phyloP scores from a whole-genome alignment of 108 stramenopile genomes.

The Fragilariopsis cylindrus region DNA sequence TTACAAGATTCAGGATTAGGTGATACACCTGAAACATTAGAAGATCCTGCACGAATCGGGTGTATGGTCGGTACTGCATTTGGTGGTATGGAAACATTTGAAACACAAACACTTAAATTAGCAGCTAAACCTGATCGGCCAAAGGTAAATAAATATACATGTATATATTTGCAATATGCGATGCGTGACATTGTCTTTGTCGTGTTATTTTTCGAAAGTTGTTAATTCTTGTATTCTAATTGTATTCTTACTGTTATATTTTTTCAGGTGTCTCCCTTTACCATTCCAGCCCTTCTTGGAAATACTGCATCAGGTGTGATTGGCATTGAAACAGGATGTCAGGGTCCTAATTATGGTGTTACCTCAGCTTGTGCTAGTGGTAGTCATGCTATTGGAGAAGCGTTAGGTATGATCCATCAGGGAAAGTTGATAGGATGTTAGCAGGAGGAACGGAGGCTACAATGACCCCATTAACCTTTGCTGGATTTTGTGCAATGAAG shows the following conservation, averaged over 20 bases:
- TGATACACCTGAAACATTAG: slow-evolving; percentile 77
- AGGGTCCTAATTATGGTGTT: slow-evolving; percentile 95
- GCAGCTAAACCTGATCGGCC: slow-evolving; percentile 77
- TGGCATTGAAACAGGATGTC: slow-evolving; percentile 86
- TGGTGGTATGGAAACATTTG: slow-evolving; percentile 94
- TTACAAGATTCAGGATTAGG: slow-evolving; percentile 85
- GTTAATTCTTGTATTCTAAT: slow-evolving; percentile 11
- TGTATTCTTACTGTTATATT: background rate
- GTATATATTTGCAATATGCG: background rate
- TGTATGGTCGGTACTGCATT: slow-evolving; percentile 96
- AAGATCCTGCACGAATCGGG: slow-evolving; percentile 77
- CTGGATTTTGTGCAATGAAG: slow-evolving; percentile 95
- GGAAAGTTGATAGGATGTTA: slow-evolving; percentile 89
- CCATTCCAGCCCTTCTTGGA: slow-evolving; percentile 92
- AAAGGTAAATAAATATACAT: slow-evolving; percentile 56
- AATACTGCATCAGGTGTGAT: slow-evolving; percentile 95
- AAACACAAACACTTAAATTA: slow-evolving; percentile 88
- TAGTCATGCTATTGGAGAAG: slow-evolving; percentile 92
- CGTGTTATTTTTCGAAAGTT: background rate
- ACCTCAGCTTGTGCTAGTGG: slow-evolving; percentile 93
- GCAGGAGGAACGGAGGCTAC: slow-evolving; percentile 94
- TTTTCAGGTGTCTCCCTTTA: slow-evolving; percentile 87
- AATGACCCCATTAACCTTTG: slow-evolving; percentile 90
- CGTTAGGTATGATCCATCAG: slow-evolving; percentile 87
- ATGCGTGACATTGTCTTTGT: background rate